Evolutionary conservation across 2,329 filamentous ascomycete genomes (phyloP), one percentile per base, ranked within the genome.

Genomic region (Talaromyces marneffei): DNA sequence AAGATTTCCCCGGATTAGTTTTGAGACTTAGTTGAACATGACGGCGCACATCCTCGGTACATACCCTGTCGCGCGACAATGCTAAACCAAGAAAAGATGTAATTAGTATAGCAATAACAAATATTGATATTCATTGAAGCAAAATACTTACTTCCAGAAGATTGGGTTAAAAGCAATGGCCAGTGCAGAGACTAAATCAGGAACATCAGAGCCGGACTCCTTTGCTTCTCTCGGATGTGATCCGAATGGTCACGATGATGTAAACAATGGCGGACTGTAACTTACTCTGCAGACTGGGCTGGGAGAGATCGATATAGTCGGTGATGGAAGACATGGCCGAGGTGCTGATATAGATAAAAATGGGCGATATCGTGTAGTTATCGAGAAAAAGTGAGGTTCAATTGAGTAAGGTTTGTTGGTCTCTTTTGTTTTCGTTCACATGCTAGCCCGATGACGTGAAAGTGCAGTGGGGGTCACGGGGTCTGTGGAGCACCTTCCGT

Each of bases 131-230:
- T 4, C 39, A 23, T 18, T 16, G 20, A 46, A 12, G 18, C 44
- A 58, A 18, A 2, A n/a, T n/a, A 83, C 90, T 82, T 83, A 96
- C 92, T 99, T 99, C 94, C 94, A 99, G 78, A 97, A 97, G n/a
- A 94, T 88, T 23, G 94, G 94, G 78, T 99, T 99, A 79, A 99
- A 97, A 54, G 88, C 83, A 77, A 99, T 96, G 58, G 90, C 85
- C 60, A 82, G 83, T 53, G 87, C 90, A 67, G 91, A 90, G 68
- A 94, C 92, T 96, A 65, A 62, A 50, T 35, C 25, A 39, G 6
- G 5, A 60, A 44, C 33, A 37, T 61, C 40, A 61, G 48, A 35
- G 50, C 40, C 46, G 16, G 37, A 50, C 39, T 61, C 50, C 39
- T 60, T 44, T 33, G 52, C 39, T 27, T 40, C 40, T 39, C 31